Percentiles rank a stretch among this genome's conserved stretches.
Conservation (phyloP, 208 protist species). For the Sergeia podlipaevii region DNA sequence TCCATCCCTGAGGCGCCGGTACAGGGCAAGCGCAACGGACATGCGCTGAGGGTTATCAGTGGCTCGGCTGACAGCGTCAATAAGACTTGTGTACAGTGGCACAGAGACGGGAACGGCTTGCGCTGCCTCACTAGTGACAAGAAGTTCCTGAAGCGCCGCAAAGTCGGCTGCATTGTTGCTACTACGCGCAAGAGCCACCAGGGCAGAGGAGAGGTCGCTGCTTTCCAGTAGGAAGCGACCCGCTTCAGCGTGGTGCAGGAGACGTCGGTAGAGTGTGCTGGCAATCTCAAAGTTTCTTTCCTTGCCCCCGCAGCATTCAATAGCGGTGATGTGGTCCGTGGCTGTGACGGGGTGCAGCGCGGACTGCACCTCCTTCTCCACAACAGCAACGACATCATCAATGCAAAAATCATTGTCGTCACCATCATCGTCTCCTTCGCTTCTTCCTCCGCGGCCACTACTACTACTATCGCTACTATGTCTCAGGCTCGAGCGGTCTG, state of each 20-base stretch:
- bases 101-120: constrained; percentile 62
- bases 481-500: no score
- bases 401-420: constrained; percentile 34
- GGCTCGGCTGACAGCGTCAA: constrained; percentile 61
- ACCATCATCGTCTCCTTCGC: constrained; percentile 5
- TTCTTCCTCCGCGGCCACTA: no score
- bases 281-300: constrained; percentile 56
- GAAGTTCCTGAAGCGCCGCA: constrained; percentile 45
- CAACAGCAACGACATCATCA: constrained; percentile 48
- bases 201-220: constrained; percentile 27
- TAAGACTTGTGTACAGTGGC: constrained; percentile 69
- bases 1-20: constrained; percentile 71
- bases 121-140: constrained; percentile 47
- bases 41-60: constrained; percentile 49
- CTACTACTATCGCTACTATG: no score
- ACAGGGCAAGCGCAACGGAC: constrained; percentile 69
- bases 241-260: constrained; percentile 45
- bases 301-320: constrained; percentile 48
- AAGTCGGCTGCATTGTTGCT: constrained; percentile 52
- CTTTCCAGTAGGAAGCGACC: constrained; percentile 30
- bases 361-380: constrained; percentile 45
- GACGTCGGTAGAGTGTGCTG: constrained; percentile 60
- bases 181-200: constrained; percentile 49
- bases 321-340: constrained; percentile 62
- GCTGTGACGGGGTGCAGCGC: constrained; percentile 39